A percentile compares a stretch with the other conserved stretches of the same genome.
These are phyloP conservation scores for Coemansia furcata DNA, from an alignment of 192 early-diverging fungal genomes.

Conservation along the genomic window DNA sequence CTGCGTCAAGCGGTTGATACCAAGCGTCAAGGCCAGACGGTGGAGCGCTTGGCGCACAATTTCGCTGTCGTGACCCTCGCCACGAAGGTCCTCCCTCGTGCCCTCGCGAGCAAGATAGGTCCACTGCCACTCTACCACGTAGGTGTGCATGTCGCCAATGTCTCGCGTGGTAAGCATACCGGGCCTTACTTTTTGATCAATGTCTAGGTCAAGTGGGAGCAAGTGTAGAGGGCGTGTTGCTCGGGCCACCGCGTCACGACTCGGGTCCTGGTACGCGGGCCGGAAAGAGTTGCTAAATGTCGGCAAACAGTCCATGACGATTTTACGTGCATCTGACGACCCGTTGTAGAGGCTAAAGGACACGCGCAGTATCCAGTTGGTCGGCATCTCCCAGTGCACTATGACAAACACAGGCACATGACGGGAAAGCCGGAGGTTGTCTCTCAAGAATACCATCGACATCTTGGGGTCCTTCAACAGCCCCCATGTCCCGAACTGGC, in stretches of 20 bases:
- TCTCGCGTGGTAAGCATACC: slow-evolving; percentile 43
- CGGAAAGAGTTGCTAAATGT: slow-evolving; percentile 32
- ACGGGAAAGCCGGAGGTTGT: slow-evolving; percentile 31
- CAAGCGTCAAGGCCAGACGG: slow-evolving; percentile 41
- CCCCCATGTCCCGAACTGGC: slow-evolving; percentile 46
- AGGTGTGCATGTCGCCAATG: slow-evolving; percentile 50
- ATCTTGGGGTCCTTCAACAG: slow-evolving; percentile 29
- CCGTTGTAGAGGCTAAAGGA: slow-evolving; percentile 47
- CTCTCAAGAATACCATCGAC: slow-evolving; percentile 47
- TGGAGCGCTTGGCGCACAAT: slow-evolving; percentile 50
- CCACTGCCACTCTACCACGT: slow-evolving; percentile 54
- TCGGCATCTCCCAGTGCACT: slow-evolving; percentile 43
- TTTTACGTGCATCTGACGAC: slow-evolving; percentile 36
- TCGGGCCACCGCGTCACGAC: slow-evolving; percentile 33
- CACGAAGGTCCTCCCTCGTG: slow-evolving; percentile 36
- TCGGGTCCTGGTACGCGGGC: slow-evolving; percentile 22
- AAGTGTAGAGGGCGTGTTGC: slow-evolving; percentile 47
- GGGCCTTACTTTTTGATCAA: slow-evolving; percentile 7
- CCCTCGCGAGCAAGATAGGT: slow-evolving; percentile 51
- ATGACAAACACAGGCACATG: slow-evolving; percentile 36
- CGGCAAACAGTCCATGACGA: slow-evolving; percentile 45
- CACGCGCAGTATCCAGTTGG: slow-evolving; percentile 48
- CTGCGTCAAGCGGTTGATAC: slow-evolving; percentile 34
- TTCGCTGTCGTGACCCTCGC: slow-evolving; percentile 48
- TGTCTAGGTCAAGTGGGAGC: slow-evolving; percentile 42